Evolutionary conservation across 441 rosid genomes (phyloP).

Genomic region (Erysimum pusillum): DNA sequence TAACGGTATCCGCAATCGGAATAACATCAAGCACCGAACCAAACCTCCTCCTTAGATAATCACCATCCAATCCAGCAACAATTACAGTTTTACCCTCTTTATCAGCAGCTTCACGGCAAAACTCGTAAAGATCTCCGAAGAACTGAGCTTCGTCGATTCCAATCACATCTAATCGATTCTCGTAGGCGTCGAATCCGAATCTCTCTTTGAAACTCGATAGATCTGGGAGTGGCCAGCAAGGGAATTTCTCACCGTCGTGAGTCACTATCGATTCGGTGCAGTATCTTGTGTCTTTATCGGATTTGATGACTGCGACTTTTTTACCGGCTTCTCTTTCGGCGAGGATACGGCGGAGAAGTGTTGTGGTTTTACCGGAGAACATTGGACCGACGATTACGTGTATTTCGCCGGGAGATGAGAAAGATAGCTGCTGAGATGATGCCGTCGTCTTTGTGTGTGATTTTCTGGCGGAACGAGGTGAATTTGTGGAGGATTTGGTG

Average conservation of each 20-base stretch:
- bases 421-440: not conserved
- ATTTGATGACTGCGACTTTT: conserved; percentile 75
- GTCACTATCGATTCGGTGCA: conserved; percentile 74
- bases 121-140: conserved; percentile 91
- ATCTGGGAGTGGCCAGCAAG: conserved; percentile 68
- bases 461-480: conserved; percentile 8
- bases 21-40: conserved; percentile 79
- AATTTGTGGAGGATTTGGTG: not conserved
- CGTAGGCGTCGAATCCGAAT: conserved; percentile 66
- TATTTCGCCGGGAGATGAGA: conserved; percentile 60
- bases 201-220: conserved; percentile 62
- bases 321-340: conserved; percentile 66
- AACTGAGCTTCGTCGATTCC: conserved; percentile 96
- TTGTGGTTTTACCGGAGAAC: conserved; percentile 89
- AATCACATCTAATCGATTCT: conserved; percentile 78
- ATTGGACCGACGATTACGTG: conserved; percentile 90
- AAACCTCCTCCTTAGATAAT: conserved; percentile 86
- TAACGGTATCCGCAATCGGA: conserved; percentile 82
- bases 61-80: conserved; percentile 89
- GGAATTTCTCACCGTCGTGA: conserved; percentile 84
- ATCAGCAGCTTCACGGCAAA: conserved; percentile 84
- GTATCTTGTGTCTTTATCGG: conserved; percentile 80
- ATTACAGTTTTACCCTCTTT: conserved; percentile 77
- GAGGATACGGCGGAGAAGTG: conserved; percentile 79
- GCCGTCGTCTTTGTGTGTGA: conserved; percentile 39